Evolutionary conservation across 331 rosid genomes (phyloP).

Genomic region (Ulmus americana): DNA sequence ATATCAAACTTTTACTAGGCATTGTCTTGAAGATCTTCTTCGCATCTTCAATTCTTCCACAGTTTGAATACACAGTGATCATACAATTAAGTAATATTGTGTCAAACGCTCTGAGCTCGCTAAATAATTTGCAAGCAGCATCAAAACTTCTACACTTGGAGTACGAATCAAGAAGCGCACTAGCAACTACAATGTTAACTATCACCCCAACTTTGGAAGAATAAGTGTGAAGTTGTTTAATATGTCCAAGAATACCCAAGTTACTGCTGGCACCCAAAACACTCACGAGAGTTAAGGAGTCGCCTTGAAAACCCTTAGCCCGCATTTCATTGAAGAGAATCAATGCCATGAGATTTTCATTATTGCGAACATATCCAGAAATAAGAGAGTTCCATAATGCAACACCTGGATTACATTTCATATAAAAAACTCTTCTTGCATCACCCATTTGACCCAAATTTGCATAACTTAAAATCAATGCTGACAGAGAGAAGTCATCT

Average conservation of each 20-base stretch:
- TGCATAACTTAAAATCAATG: conserved; percentile 58
- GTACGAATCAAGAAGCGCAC: conserved; percentile 68
- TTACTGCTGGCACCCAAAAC: conserved; percentile 48
- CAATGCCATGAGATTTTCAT: conserved; percentile 52
- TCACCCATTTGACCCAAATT: conserved; percentile 56
- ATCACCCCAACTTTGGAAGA: conserved; percentile 49
- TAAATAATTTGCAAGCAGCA: conserved; percentile 66
- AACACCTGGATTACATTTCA: conserved; percentile 34
- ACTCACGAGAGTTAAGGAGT: conserved; percentile 48
- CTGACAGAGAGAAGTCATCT: conserved; percentile 69
- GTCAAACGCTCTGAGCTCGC: conserved; percentile 53
- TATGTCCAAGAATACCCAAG: conserved; percentile 34
- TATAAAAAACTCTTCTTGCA: conserved; percentile 57
- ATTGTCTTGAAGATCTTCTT: conserved; percentile 45
- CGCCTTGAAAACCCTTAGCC: conserved; percentile 42
- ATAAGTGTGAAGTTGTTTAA: conserved; percentile 49
- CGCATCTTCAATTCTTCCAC: conserved; percentile 72
- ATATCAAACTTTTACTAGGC: conserved; percentile 50
- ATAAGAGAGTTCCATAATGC: conserved; percentile 68
- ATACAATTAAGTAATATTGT: conserved; percentile 60
- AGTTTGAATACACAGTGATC: conserved; percentile 59
- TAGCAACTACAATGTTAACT: conserved; percentile 46
- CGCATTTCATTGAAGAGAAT: conserved; percentile 54
- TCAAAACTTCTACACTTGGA: conserved; percentile 50
- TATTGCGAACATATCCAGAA: conserved; percentile 51